Evolutionary conservation across 2,329 filamentous ascomycete genomes (phyloP), one percentile per base, ranked within the genome.

Genomic region (Aspergillus sp.): DNA sequence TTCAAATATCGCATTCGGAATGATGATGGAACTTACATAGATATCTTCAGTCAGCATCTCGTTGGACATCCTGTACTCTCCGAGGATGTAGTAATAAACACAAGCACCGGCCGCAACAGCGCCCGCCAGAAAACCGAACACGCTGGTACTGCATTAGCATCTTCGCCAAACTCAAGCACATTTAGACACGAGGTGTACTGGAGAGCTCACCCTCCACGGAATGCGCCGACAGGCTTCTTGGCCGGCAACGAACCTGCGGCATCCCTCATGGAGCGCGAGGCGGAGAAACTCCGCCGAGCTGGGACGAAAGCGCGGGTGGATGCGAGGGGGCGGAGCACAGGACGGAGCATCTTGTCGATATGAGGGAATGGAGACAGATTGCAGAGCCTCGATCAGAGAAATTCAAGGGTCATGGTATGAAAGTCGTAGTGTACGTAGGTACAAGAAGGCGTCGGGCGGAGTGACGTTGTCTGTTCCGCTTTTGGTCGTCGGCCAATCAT

Each of bases 41-140:
- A 97, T 96, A 75, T 97, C 93, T 76, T 96, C 91, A 56, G 88
- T 93, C 75, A 97, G 79, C 68, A 97, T 82, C 76, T 96, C 89
- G 78, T 97, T 97, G 63, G 91, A 89, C 41, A 91, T 81, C 77
- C 91, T 91, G 80, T 97, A 97, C 74, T 97, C 92, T 71, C 93
- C 86, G 64, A 97, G 78, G 61, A 96, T 84, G 73, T 97, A 97
- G 72, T 90, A 91, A 78, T 97, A 97, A 64, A 95, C 88, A 53
- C 85, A 87, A 48, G 82, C 83, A 65, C 91, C 91, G 42, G 92
- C 87, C 48, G 91, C 78, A 44, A 88, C 87, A 57, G 88, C 86
- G 60, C 93, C 93, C 58, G 94, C 80, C 47, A 97, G 85, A 79
- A 97, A 97, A 48, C 93, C 93, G 65, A 96, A 91, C 55, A 97